Evolutionary conservation across 2,329 filamentous ascomycete genomes (phyloP).

Genomic region (Peltaster fructicola): DNA sequence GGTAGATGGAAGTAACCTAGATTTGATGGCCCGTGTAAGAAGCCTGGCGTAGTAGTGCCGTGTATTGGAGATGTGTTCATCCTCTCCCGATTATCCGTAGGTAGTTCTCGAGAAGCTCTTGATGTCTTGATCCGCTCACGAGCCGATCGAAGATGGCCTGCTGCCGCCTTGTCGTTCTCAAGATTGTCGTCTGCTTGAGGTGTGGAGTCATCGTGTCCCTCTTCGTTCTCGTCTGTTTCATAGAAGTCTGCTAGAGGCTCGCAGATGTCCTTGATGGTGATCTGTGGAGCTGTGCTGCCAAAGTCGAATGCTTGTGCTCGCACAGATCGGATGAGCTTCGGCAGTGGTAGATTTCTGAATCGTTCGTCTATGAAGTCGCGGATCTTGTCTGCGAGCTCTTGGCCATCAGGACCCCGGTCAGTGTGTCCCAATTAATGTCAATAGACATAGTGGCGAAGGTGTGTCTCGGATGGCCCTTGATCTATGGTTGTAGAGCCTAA

Average conservation of each 20-base stretch:
- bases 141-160: slow-evolving; percentile 7
- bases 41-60: slow-evolving; percentile 34
- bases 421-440: slow-evolving; percentile 87
- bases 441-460: slow-evolving; percentile 58
- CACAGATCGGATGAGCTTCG: slow-evolving; percentile 92
- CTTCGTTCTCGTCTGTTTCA: slow-evolving; percentile 30
- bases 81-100: slow-evolving; percentile 2
- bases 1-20: slow-evolving; percentile 72
- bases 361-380: slow-evolving; percentile 88
- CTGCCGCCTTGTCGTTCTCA: slow-evolving; percentile 4
- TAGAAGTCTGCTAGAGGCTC: slow-evolving; percentile 95
- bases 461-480: slow-evolving; percentile 2
- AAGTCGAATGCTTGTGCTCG: slow-evolving; percentile 90
- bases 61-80: not conserved
- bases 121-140: slow-evolving; percentile 3
- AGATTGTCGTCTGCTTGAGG: slow-evolving; percentile 1
- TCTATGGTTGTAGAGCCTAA: slow-evolving; percentile 2
- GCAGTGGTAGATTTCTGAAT: slow-evolving; percentile 80
- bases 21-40: slow-evolving; percentile 54
- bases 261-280: slow-evolving; percentile 92
- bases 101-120: no score
- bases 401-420: slow-evolving; percentile 82
- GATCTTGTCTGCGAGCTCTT: slow-evolving; percentile 67
- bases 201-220: not conserved
- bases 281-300: slow-evolving; percentile 60